Evolutionary conservation across 2,329 filamentous ascomycete species (phyloP), one percentile per base, ranked within the genome.

Genomic region (Mariannaea elegans): DNA sequence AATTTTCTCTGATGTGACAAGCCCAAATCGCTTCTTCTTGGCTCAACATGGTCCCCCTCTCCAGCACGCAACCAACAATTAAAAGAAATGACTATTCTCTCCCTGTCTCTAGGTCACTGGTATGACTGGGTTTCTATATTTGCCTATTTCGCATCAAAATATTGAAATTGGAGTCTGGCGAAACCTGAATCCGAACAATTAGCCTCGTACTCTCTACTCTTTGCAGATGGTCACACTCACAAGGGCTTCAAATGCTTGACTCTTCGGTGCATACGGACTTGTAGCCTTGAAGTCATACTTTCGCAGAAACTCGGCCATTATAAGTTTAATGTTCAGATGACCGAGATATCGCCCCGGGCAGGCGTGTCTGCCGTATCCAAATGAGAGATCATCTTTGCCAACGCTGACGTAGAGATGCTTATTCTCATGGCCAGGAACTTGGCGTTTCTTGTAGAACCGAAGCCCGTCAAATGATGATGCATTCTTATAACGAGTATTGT

Each of bases 351-450:
- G 3, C n/a, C 47, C 47, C 3, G 47, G 47, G 13, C 47, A 50
- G n/a, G 47, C 47, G 34, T 50, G 47, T 29, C 47, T 39, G 13
- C 34, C 47, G 18, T 49, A 49, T 14, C 46, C 46, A 24, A 49
- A 49, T 24, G 46, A 49, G 2, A 49, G n/a, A 16, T 49, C 46
- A 24, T 36, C 32, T 14, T 38, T 49, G 8, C 46, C 46, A 16
- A 49, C 46, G 32, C 46, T 49, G 12, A 49, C 31, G 14, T 49
- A 49, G 2, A 49, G 46, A 24, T 49, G 46, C 14, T 49, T 49
- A 38, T 49, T 49, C 31, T 36, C 46, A 10, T 38, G 46, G n/a
- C 46, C 46, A 16, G 46, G 31, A n/a, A n/a, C 1, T 12, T 49
- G 31, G 3, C 46, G 31, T 19, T 49, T 16, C 2, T 12, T n/a